These are phyloP conservation scores for Metarhizium rileyi DNA, from an alignment of 2,329 filamentous ascomycete species.

Conservation along the genomic window DNA sequence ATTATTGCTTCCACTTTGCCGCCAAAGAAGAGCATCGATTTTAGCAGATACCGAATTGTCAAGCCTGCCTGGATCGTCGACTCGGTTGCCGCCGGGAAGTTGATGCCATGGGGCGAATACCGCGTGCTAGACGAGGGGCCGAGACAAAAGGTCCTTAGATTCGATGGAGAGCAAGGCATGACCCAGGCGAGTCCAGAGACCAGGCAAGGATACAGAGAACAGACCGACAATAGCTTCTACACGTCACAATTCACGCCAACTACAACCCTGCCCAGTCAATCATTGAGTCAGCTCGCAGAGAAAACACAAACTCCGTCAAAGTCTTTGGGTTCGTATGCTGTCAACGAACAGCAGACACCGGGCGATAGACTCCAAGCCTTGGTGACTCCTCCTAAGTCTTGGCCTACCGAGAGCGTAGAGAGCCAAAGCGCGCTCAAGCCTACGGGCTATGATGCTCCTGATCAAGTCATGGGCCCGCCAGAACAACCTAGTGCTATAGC, in stretches of 20 bases:
- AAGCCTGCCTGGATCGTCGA: constrained; percentile 93
- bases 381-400: not conserved
- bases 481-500: not conserved
- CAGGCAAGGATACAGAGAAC: constrained; percentile 62
- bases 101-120: constrained; percentile 81
- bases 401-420: not conserved
- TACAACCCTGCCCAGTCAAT: constrained; percentile 18
- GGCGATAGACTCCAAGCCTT: not conserved
- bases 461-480: not conserved
- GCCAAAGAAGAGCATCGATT: constrained; percentile 87
- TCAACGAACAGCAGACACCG: not conserved
- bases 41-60: constrained; percentile 78
- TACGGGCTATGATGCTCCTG: not conserved
- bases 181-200: constrained; percentile 53
- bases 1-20: constrained; percentile 87
- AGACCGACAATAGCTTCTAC: constrained; percentile 78
- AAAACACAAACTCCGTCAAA: constrained; percentile 15
- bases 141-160: constrained; percentile 65
- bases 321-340: not conserved
- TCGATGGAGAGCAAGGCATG: constrained; percentile 51
- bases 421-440: not conserved
- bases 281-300: constrained; percentile 19
- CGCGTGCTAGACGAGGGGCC: constrained; percentile 77
- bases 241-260: constrained; percentile 53
- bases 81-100: constrained; percentile 68